Evolutionary conservation across 495 filamentous ascomycete species (phyloP), one percentile per base, ranked within the genome.

Genomic region (Endocarpon pusillum): DNA sequence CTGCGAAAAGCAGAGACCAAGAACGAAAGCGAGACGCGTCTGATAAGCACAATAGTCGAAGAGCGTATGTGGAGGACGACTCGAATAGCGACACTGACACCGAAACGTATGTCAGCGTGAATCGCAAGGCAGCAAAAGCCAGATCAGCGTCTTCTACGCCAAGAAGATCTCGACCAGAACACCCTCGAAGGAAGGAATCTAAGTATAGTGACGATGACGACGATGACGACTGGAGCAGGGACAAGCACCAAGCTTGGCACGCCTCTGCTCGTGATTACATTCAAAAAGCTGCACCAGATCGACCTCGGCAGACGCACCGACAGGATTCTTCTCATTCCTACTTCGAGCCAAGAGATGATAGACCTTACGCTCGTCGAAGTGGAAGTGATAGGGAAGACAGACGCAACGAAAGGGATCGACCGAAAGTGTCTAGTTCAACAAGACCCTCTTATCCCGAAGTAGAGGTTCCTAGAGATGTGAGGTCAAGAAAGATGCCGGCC

Each of bases 1-100:
- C 47, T 24, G 55, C 45, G 43, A 70, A 59, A 56, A 49, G 41
- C 29, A 58, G 54, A 41, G 69, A 64, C 41, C 71, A 61, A 48
- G 66, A 69, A 36, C 57, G 60, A 33, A 60, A 49, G 38, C 59
- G 52, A 35, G 61, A 67, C 20, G 41, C 46, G 4, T 59, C 56
- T 10, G 61, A 61, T 22, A 73, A 71, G 40, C 49, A 49, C 19
- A 52, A 52, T 11, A 26, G 40, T n/a, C 35, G 37, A 23, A 34
- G 34, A 19, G 38, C 49, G 3, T 53, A 52, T 38, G 42, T 43
- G 8, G 51, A 53, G 21, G 43, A 45, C 1, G 59, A 57, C 11
- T 54, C 54, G 7, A 54, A 55, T 8, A 48, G 50, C 25, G 50
- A 55, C 9, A 37, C 46, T 1, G 31, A 42, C 5, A 32, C 34